Conservation (phyloP, 306 rosid genomes). For the Elaeagnus macrophylla region DNA sequence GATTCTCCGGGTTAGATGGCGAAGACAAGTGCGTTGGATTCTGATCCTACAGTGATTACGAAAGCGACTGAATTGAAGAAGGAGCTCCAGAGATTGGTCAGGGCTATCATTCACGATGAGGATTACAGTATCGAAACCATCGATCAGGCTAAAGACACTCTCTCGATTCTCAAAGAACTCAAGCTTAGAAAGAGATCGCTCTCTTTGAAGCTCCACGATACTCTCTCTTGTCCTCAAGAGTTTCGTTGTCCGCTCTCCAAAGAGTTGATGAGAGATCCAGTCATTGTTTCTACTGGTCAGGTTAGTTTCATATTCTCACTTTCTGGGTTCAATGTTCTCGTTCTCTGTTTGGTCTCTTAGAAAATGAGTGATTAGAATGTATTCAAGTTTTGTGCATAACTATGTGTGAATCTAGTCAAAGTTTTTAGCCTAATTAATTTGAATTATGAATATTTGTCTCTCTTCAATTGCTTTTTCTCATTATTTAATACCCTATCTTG, state of each 20-base stretch:
- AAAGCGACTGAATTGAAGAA: constrained; percentile 63
- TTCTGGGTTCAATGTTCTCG: not conserved
- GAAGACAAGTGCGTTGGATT: constrained; percentile 53
- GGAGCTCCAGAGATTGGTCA: constrained; percentile 57
- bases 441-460: too few species aligned
- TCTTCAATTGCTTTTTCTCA: too few species aligned
- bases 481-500: too few species aligned
- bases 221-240: constrained; percentile 50
- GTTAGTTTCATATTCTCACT: constrained; percentile 29
- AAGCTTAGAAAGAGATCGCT: constrained; percentile 42
- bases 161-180: constrained; percentile 49
- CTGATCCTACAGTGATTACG: constrained; percentile 41
- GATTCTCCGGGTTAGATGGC: constrained; percentile 39
- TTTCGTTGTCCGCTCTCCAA: constrained; percentile 78
- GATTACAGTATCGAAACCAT: constrained; percentile 40
- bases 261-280: constrained; percentile 93
- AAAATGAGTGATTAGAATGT: constrained; percentile 12
- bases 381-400: too few species aligned
- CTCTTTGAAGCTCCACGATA: constrained; percentile 36
- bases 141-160: constrained; percentile 55
- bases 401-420: too few species aligned
- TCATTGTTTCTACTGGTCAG: constrained; percentile 75
- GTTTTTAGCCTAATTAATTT: too few species aligned
- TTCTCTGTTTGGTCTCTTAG: constrained; percentile 13
- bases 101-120: constrained; percentile 56